These are phyloP conservation scores for Cyclostephanos tholiformis DNA, from an alignment of 108 stramenopile genomes.

Conservation along the genomic window DNA sequence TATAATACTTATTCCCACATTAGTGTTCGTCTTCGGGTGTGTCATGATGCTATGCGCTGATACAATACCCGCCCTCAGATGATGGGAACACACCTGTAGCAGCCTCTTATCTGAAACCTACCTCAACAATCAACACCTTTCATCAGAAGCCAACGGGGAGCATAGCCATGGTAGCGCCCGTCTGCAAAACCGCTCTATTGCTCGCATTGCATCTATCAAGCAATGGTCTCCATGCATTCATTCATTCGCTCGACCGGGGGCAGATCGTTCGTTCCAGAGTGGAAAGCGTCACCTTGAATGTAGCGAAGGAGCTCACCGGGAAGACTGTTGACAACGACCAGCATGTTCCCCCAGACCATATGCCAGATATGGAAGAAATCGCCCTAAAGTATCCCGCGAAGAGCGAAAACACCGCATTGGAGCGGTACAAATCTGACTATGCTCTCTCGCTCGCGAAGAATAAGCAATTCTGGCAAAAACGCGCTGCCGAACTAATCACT, in stretches of 20 bases:
- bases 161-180: neutral
- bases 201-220: conserved; percentile 11
- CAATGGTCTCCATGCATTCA: conserved; percentile 19
- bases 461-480: conserved; percentile 43
- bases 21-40: no score
- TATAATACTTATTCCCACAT: no score
- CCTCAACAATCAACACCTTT: no score
- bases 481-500: conserved; percentile 36
- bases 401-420: conserved; percentile 24
- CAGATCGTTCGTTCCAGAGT: conserved; percentile 6
- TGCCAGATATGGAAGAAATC: conserved; percentile 44
- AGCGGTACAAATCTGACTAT: conserved; percentile 43
- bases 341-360: conserved; percentile 39
- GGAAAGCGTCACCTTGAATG: conserved; percentile 4
- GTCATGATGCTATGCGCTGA: no score
- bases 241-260: neutral
- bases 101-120: no score
- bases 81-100: no score
- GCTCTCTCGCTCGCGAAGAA: conserved; percentile 31
- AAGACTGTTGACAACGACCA: conserved; percentile 9
- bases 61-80: no score
- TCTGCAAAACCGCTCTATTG: conserved; percentile 1
- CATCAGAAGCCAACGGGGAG: neutral
- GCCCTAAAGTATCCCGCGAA: conserved; percentile 35
- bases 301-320: neutral